Conservation (phyloP, 2,329 filamentous ascomycete species). For the Colletotrichum plurivorum region DNA sequence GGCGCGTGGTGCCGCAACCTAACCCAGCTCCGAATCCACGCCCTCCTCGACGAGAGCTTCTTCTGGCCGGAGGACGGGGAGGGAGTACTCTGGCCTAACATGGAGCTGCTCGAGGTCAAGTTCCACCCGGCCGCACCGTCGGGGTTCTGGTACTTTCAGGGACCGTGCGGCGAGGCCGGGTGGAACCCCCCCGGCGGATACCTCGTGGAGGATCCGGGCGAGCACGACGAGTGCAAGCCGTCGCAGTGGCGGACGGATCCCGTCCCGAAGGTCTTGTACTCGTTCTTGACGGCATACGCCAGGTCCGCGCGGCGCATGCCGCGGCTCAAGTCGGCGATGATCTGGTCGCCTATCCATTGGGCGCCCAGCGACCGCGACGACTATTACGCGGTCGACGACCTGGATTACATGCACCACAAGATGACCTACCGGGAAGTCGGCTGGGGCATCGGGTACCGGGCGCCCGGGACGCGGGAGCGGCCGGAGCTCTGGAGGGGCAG, state of each 20-base stretch:
- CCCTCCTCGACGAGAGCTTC: too few species aligned
- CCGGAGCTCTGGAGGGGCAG: background rate
- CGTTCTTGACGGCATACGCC: background rate
- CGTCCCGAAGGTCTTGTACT: background rate
- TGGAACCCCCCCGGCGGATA: too few species aligned
- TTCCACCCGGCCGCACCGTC: too few species aligned
- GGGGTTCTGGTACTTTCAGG: too few species aligned
- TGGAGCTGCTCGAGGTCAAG: background rate
- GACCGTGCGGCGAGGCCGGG: too few species aligned
- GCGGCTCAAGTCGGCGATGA: conserved; percentile 15
- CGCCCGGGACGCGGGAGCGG: background rate
- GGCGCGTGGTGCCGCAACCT: too few species aligned
- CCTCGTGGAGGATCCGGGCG: too few species aligned
- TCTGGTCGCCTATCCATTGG: conserved; percentile 15
- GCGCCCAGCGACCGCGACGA: too few species aligned
- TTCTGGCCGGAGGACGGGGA: background rate
- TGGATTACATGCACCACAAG: background rate
- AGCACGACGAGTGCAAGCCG: too few species aligned
- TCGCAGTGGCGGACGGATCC: conserved; percentile 4
- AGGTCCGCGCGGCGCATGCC: conserved; percentile 10
- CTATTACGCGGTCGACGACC: too few species aligned
- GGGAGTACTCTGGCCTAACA: background rate
- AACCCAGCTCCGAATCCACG: too few species aligned
- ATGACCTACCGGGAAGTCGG: background rate
- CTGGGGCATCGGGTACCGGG: conserved; percentile 18